These are phyloP conservation scores for Populus hybrid DNA, from an alignment of 441 rosid species.

Conservation along the genomic window DNA sequence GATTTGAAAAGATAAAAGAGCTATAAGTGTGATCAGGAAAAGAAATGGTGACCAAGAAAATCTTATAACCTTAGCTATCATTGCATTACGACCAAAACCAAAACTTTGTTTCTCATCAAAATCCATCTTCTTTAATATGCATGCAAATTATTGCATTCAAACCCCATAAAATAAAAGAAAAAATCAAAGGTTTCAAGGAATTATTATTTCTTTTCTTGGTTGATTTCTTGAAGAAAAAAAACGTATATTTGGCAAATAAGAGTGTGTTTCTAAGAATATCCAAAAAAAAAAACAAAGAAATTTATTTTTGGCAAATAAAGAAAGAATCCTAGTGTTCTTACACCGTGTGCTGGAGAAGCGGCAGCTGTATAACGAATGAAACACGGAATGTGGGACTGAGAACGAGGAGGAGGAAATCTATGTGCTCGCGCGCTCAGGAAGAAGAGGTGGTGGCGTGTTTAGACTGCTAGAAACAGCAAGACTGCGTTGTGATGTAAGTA, in stretches of 20 bases:
- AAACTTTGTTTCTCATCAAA: constrained; percentile 27
- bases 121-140: constrained; percentile 36
- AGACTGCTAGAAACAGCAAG: not conserved
- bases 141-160: not conserved
- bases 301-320: not conserved
- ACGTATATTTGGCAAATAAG: not conserved
- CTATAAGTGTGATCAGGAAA: constrained; percentile 45
- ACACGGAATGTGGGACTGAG: not conserved
- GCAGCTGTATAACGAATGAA: not conserved
- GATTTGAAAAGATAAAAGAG: constrained; percentile 56
- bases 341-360: not conserved
- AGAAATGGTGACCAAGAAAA: constrained; percentile 53
- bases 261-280: not conserved
- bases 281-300: too few species aligned
- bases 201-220: too few species aligned
- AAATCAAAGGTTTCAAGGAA: not conserved
- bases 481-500: not conserved
- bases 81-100: constrained; percentile 5
- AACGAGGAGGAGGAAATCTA: not conserved
- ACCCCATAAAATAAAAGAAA: not conserved
- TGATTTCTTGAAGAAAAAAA: not conserved
- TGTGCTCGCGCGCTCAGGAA: not conserved
- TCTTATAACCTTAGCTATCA: constrained; percentile 23
- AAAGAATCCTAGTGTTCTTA: not conserved
- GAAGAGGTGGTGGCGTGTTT: not conserved